phyloP scores from a whole-genome alignment of 805 yeast genomes.

The Kodamaea hsintzibuensis region DNA sequence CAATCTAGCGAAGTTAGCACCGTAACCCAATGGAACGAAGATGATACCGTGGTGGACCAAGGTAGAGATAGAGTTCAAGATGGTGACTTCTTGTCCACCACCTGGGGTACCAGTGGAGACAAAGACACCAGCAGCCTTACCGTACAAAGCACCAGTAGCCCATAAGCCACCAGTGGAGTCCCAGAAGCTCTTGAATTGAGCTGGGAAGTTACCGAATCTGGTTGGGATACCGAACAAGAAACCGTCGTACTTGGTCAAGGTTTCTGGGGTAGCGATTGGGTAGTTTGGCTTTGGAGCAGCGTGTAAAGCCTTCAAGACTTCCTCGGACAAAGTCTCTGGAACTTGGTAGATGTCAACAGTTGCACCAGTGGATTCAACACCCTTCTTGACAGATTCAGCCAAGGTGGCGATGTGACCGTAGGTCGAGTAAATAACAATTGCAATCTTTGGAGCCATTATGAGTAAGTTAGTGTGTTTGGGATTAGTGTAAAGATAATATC shows the following conservation, averaged over 20 bases:
- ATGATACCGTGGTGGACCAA: conserved; percentile 80
- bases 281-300: conserved; percentile 53
- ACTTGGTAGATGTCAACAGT: conserved; percentile 73
- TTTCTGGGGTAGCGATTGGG: conserved; percentile 64
- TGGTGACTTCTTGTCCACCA: conserved; percentile 81
- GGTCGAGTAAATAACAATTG: conserved; percentile 60
- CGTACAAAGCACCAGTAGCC: conserved; percentile 71
- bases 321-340: conserved; percentile 68
- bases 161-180: conserved; percentile 79
- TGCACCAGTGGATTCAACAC: conserved; percentile 68
- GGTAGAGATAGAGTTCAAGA: conserved; percentile 61
- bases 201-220: conserved; percentile 79
- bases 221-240: conserved; percentile 85
- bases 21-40: conserved; percentile 78
- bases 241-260: conserved; percentile 69
- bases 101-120: conserved; percentile 74
- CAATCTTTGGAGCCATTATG: conserved; percentile 36
- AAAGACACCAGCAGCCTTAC: conserved; percentile 75
- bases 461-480: background rate
- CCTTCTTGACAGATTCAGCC: conserved; percentile 68
- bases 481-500: background rate
- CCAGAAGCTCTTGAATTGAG: conserved; percentile 76
- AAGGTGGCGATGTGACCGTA: conserved; percentile 74
- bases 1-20: conserved; percentile 53
- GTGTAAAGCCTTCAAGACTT: conserved; percentile 54